Evolutionary conservation across 1,284 basidiomycete species (phyloP).

Genomic region (Exobasidium cylindrosporum): DNA sequence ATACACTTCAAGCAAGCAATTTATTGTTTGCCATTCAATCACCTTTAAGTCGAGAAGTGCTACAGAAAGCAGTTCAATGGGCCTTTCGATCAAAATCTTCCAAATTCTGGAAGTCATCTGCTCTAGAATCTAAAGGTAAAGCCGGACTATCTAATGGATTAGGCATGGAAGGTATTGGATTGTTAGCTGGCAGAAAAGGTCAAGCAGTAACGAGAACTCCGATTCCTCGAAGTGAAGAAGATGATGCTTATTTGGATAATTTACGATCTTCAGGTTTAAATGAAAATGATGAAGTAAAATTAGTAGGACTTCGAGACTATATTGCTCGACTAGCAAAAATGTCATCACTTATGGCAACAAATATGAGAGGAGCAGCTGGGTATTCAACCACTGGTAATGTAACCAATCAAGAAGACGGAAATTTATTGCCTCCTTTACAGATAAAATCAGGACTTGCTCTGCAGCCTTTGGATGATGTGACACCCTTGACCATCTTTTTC

Average conservation of each 20-base stretch:
- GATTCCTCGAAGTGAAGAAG: conserved; percentile 59
- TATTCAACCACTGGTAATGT: neutral
- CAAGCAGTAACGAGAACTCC: conserved; percentile 21
- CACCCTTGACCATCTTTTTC: conserved; percentile 91
- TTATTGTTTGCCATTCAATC: conserved; percentile 72
- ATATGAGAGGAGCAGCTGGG: neutral
- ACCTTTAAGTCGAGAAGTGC: conserved; percentile 69
- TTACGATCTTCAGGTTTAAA: conserved; percentile 80
- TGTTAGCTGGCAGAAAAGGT: conserved; percentile 31
- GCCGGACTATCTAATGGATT: conserved; percentile 36
- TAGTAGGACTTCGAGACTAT: conserved; percentile 80
- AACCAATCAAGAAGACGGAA: neutral
- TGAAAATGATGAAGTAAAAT: conserved; percentile 71
- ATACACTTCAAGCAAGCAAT: conserved; percentile 69
- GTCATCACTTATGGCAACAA: conserved; percentile 6
- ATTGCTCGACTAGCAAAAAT: conserved; percentile 59
- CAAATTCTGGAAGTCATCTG: conserved; percentile 36
- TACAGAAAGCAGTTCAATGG: conserved; percentile 83
- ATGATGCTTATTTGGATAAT: conserved; percentile 70
- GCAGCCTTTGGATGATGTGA: conserved; percentile 71
- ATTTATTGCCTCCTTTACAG: conserved; percentile 6
- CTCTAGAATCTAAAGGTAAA: conserved; percentile 19
- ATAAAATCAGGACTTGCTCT: conserved; percentile 62
- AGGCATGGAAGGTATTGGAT: conserved; percentile 32
- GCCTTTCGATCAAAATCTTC: conserved; percentile 63